Percentiles rank a stretch among this genome's conserved stretches.
These are phyloP conservation scores for Lecanicillium sp. DNA, from an alignment of 2,329 filamentous ascomycete genomes.

Conservation along the genomic window DNA sequence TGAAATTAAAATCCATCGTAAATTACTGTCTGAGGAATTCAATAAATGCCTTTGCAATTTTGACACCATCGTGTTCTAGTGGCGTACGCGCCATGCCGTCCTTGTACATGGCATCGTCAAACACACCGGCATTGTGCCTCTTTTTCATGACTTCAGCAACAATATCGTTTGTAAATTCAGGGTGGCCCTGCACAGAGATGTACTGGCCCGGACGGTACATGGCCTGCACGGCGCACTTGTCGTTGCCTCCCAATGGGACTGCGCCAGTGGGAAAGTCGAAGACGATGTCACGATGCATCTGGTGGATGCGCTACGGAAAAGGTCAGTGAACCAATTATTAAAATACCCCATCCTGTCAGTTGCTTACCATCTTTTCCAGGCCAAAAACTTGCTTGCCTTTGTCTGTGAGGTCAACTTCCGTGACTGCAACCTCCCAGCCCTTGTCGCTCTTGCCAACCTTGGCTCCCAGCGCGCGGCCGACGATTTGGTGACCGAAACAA, in stretches of 20 bases:
- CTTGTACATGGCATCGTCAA: constrained; percentile 59
- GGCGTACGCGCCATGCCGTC: constrained; percentile 60
- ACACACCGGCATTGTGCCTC: constrained; percentile 59
- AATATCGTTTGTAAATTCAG: constrained; percentile 70
- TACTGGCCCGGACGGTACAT: constrained; percentile 62
- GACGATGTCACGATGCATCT: constrained; percentile 82
- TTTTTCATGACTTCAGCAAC: constrained; percentile 59
- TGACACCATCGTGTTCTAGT: constrained; percentile 70
- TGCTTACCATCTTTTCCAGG: constrained; percentile 46
- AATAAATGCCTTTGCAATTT: constrained; percentile 66
- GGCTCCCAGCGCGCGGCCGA: constrained; percentile 63
- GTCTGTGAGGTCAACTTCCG: constrained; percentile 57
- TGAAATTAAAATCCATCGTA: too few relatives aligned
- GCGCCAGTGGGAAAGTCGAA: constrained; percentile 54
- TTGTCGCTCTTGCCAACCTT: constrained; percentile 57
- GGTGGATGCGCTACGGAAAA: constrained; percentile 55
- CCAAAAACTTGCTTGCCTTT: constrained; percentile 68
- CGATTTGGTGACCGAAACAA: constrained; percentile 84
- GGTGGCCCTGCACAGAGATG: constrained; percentile 79
- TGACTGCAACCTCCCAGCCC: constrained; percentile 80
- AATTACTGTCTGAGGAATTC: constrained; percentile 58
- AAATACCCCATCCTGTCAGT: background rate
- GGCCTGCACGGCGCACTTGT: constrained; percentile 66
- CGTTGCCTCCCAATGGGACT: constrained; percentile 56
- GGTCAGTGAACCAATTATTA: background rate